phyloP scores from a whole-genome alignment of 805 yeast genomes.

The Wickerhamomyces subpelliculosus region DNA sequence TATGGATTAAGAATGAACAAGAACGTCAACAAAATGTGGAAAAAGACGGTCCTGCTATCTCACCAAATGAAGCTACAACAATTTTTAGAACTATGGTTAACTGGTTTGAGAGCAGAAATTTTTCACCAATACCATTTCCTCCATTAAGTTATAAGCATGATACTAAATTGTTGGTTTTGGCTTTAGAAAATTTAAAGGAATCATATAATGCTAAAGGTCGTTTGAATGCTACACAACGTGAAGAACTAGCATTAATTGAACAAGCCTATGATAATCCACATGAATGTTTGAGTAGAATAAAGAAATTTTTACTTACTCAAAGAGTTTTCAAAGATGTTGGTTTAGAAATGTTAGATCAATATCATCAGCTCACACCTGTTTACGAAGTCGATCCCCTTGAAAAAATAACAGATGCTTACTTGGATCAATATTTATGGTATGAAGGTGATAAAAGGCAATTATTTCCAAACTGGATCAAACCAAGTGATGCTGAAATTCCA shows the following conservation, averaged over 20 bases:
- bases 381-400: slow-evolving; percentile 88
- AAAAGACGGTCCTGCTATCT: slow-evolving; percentile 79
- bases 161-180: slow-evolving; percentile 81
- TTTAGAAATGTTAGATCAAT: slow-evolving; percentile 86
- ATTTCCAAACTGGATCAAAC: slow-evolving; percentile 96
- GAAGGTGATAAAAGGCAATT: slow-evolving; percentile 83
- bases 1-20: slow-evolving; percentile 92
- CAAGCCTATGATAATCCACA: slow-evolving; percentile 97
- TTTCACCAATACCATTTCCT: slow-evolving; percentile 89
- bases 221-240: slow-evolving; percentile 80
- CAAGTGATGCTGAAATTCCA: slow-evolving; percentile 89
- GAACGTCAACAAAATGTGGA: slow-evolving; percentile 76
- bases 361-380: slow-evolving; percentile 77
- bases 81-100: slow-evolving; percentile 82
- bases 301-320: slow-evolving; percentile 76
- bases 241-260: slow-evolving; percentile 87
- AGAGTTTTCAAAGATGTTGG: slow-evolving; percentile 87
- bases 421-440: slow-evolving; percentile 94
- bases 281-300: slow-evolving; percentile 80
- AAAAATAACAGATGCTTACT: slow-evolving; percentile 91
- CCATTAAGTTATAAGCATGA: slow-evolving; percentile 90
- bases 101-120: slow-evolving; percentile 83
- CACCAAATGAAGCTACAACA: slow-evolving; percentile 83
- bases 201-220: slow-evolving; percentile 69
- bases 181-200: slow-evolving; percentile 83